A percentile compares a stretch with the other conserved stretches of the same genome.
phyloP scores from a whole-genome alignment of 169 alveolate species.

The Plasmodium sp. region DNA sequence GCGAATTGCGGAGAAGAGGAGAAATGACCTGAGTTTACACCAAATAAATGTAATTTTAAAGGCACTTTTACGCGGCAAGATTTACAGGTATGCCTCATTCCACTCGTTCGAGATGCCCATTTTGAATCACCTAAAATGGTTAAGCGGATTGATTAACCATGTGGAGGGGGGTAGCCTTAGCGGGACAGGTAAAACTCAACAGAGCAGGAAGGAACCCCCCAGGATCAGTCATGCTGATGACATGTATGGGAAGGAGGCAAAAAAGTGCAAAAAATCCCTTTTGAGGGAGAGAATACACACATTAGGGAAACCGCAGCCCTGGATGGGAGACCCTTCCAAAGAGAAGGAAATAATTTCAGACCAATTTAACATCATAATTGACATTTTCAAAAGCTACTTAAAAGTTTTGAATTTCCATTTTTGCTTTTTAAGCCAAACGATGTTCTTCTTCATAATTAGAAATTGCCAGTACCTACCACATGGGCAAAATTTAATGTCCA shows the following conservation, averaged over 20 bases:
- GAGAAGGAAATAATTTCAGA: conserved; percentile 18
- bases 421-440: conserved; percentile 9
- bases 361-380: conserved; percentile 17
- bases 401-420: neutral
- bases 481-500: neutral
- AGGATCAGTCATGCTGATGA: neutral
- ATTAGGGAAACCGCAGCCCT: neutral
- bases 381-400: conserved; percentile 37
- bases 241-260: neutral
- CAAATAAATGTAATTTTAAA: conserved; percentile 66
- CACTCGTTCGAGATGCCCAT: conserved; percentile 45
- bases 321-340: neutral
- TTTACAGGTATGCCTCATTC: conserved; percentile 40
- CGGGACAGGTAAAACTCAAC: neutral
- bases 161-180: neutral
- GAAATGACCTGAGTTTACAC: conserved; percentile 37
- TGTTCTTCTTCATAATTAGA: conserved; percentile 49
- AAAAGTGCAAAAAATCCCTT: neutral
- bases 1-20: conserved; percentile 43
- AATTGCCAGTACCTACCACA: conserved; percentile 22
- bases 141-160: neutral
- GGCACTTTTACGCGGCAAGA: conserved; percentile 32
- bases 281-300: neutral
- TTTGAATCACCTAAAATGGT: conserved; percentile 34
- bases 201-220: neutral